phyloP scores from a whole-genome alignment of 768 basidiomycete species.

The Tylopilus cervinicoccineus region DNA sequence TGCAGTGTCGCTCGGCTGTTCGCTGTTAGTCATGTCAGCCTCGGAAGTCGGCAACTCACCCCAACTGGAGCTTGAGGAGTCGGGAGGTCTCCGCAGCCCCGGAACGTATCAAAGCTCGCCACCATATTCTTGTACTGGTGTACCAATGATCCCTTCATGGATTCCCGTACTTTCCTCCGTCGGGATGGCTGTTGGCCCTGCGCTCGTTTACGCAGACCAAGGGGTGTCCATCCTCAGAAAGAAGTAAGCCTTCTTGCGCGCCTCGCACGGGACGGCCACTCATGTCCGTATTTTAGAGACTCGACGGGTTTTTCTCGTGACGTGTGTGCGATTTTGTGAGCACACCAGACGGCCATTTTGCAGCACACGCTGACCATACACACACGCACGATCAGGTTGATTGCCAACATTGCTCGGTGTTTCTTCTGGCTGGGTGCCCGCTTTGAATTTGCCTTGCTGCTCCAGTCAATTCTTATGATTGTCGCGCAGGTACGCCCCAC shows the following conservation, averaged over 20 bases:
- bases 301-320: constrained; percentile 84
- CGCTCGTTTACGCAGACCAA: constrained; percentile 83
- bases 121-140: background rate
- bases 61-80: background rate
- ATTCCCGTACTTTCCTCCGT: constrained; percentile 63
- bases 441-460: constrained; percentile 72
- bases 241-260: constrained; percentile 41
- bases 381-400: constrained; percentile 42
- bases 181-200: constrained; percentile 83
- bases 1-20: constrained; percentile 5
- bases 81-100: constrained; percentile 4
- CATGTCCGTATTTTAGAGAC: constrained; percentile 45
- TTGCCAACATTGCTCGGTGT: constrained; percentile 84
- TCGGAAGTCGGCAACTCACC: background rate
- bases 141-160: constrained; percentile 50
- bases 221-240: constrained; percentile 76
- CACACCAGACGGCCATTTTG: constrained; percentile 5
- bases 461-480: constrained; percentile 85
- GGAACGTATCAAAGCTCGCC: background rate
- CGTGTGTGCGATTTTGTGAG: constrained; percentile 78
- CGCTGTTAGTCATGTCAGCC: constrained; percentile 9
- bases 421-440: constrained; percentile 86
- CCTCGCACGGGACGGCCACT: constrained; percentile 1
- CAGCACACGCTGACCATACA: constrained; percentile 8
- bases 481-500: constrained; percentile 59